Conservation (phyloP, 116 monocot genomes). For the Zostera marina region DNA sequence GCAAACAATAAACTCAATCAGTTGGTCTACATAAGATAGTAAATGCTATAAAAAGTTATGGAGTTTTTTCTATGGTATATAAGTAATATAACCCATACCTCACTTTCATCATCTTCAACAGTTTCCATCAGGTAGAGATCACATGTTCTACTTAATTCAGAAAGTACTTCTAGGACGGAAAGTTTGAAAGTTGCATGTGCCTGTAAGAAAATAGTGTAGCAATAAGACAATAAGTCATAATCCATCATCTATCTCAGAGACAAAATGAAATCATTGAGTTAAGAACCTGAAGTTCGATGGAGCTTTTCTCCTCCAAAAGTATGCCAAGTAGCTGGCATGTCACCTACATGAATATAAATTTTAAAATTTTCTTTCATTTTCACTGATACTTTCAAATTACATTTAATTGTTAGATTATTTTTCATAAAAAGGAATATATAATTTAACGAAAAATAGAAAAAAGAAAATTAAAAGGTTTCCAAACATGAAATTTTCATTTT, state of each 20-base stretch:
- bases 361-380: neutral
- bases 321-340: slow-evolving; percentile 79
- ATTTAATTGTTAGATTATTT: no score
- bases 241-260: neutral
- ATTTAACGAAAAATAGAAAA: no score
- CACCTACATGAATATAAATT: slow-evolving; percentile 27
- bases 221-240: neutral
- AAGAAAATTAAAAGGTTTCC: no score
- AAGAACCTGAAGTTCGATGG: slow-evolving; percentile 73
- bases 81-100: slow-evolving; percentile 23
- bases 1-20: slow-evolving; percentile 3
- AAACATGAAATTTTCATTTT: no score
- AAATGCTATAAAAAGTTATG: neutral
- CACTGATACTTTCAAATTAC: no score
- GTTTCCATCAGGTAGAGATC: slow-evolving; percentile 98
- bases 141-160: slow-evolving; percentile 50
- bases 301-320: slow-evolving; percentile 63
- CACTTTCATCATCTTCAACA: slow-evolving; percentile 80
- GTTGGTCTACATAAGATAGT: neutral
- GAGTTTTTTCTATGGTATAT: neutral
- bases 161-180: slow-evolving; percentile 54
- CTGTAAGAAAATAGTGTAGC: slow-evolving; percentile 19
- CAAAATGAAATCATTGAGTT: neutral
- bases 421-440: no score
- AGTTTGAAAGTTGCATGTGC: slow-evolving; percentile 68